Base-by-base conservation (phyloP, 2,329 filamentous ascomycete species). In the Westerdykella aurantiaca region DNA sequence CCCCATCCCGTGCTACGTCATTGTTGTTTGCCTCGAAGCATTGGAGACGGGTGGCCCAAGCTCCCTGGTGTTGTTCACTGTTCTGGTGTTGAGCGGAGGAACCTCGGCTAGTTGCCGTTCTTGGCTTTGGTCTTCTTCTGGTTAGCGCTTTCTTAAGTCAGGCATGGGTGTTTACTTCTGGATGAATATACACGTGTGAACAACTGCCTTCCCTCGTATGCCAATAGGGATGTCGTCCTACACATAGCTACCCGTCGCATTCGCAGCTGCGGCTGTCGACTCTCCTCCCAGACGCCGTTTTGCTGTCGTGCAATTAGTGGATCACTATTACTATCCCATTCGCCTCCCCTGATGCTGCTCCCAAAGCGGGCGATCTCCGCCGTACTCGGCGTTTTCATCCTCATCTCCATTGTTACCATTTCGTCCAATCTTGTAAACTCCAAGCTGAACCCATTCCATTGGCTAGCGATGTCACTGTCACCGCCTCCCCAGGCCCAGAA, bases 1-100 rank as follows among this genome's bases (percentile, higher is more conserved):
- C 22, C 17, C 34, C 39, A 42, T 31, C 14, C 34, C 44, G 46
- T 52, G 51, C 43, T 51, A 54, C 52, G 52, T 55, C 52, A 55
- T 50, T 33, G 43, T 21, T 29, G 22, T 21, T 31, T 31, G 42
- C 34, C 38, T 38, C 18, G 45, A 38, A 43, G 42, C 47, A 46
- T 37, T 42, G 44, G 34, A 29, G 42, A 29, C 25, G 39, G 45
- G 21, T 39, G 34, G 42, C 34, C 42, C 39, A 17, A 46, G 45
- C 37, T 44, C 39, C 39, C 18, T 31, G 18, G 18, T 21, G 18
- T 21, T 21, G n/a, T n/a, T n/a, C n/a, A n/a, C n/a, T n/a, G n/a
- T n/a, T n/a, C 39, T 22, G 29, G 14, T 17, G 40, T 33, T 14
- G 31, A 37, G 13, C 33, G 9, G 33, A 18, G 33, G n/a, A 35